Evolutionary conservation across 2,329 filamentous ascomycete genomes (phyloP).

Genomic region (Xylariaceae sp.): DNA sequence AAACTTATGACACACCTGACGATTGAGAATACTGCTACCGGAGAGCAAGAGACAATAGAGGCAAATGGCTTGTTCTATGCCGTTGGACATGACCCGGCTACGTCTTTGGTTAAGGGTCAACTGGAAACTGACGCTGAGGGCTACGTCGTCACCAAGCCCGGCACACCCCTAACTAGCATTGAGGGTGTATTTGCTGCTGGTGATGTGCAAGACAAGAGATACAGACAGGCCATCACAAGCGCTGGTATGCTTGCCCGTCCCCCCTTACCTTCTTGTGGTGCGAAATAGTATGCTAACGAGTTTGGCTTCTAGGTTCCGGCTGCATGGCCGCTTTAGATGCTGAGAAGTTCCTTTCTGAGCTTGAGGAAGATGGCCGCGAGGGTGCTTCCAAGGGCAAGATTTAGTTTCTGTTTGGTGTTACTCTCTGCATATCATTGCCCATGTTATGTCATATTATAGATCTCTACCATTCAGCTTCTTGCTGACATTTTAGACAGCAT

Average conservation of each 20-base stretch:
- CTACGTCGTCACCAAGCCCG: conserved; percentile 88
- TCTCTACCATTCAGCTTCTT: conserved; percentile 9
- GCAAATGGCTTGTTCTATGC: conserved; percentile 97
- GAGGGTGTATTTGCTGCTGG: conserved; percentile 95
- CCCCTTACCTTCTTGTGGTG: not conserved
- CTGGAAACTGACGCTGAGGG: conserved; percentile 87
- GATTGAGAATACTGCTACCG: conserved; percentile 79
- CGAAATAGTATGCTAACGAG: conserved; percentile 23
- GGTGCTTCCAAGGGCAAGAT: conserved; percentile 43
- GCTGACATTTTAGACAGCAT: conserved; percentile 25
- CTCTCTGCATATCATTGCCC: not conserved
- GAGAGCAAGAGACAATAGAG: conserved; percentile 80
- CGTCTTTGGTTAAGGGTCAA: conserved; percentile 87
- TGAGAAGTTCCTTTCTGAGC: conserved; percentile 88
- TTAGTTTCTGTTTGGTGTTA: too few relatives aligned
- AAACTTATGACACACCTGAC: conserved; percentile 90
- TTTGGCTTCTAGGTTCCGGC: conserved; percentile 70
- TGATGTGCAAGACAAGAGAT: conserved; percentile 98
- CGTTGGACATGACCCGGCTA: conserved; percentile 95
- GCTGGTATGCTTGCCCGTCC: conserved; percentile 70
- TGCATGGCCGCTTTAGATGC: conserved; percentile 96
- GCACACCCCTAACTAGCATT: conserved; percentile 82
- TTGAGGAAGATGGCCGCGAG: conserved; percentile 60
- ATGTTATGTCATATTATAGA: conserved; percentile 12
- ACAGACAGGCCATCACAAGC: conserved; percentile 96